A percentile compares a stretch with the other conserved stretches of the same genome.
phyloP scores from a whole-genome alignment of 2,329 filamentous ascomycete species.

The Phaeoacremonium minimum region DNA sequence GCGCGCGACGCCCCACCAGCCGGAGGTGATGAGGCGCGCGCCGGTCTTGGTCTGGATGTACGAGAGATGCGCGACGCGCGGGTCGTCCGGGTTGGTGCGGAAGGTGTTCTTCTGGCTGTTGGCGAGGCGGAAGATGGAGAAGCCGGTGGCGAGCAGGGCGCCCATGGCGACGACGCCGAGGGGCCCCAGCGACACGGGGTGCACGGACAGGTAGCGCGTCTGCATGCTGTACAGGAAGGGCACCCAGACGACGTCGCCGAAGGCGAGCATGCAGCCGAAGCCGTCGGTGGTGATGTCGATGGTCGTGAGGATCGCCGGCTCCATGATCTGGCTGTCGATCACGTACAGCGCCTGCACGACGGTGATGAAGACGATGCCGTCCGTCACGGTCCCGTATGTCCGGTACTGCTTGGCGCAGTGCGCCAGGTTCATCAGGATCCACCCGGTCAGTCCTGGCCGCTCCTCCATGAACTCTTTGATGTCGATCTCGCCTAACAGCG shows the following conservation, averaged over 20 bases:
- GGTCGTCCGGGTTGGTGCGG: slow-evolving; percentile 80
- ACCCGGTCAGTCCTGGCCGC: slow-evolving; percentile 86
- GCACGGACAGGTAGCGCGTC: slow-evolving; percentile 76
- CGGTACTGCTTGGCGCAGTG: slow-evolving; percentile 87
- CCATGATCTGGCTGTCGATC: slow-evolving; percentile 81
- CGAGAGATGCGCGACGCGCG: slow-evolving; percentile 71
- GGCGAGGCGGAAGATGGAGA: slow-evolving; percentile 86
- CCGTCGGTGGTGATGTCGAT: slow-evolving; percentile 93
- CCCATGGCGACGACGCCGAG: slow-evolving; percentile 61
- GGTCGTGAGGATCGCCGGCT: slow-evolving; percentile 83
- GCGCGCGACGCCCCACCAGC: slow-evolving; percentile 89
- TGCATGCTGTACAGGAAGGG: slow-evolving; percentile 86
- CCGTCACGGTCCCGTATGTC: slow-evolving; percentile 75
- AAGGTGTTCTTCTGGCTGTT: slow-evolving; percentile 96
- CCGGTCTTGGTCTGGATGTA: slow-evolving; percentile 83
- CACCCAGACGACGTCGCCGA: slow-evolving; percentile 90
- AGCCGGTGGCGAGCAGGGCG: slow-evolving; percentile 67
- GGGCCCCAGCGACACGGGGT: slow-evolving; percentile 75
- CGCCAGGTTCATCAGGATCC: slow-evolving; percentile 79
- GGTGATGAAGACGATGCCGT: slow-evolving; percentile 79
- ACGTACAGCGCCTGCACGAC: slow-evolving; percentile 77
- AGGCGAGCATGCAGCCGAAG: slow-evolving; percentile 92
- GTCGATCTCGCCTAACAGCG: slow-evolving; percentile 79
- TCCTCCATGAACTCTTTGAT: slow-evolving; percentile 89
- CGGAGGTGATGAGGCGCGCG: slow-evolving; percentile 74